phyloP scores from a whole-genome alignment of 371 early-diverging fungal species.

The Actinomortierella wolfii region DNA sequence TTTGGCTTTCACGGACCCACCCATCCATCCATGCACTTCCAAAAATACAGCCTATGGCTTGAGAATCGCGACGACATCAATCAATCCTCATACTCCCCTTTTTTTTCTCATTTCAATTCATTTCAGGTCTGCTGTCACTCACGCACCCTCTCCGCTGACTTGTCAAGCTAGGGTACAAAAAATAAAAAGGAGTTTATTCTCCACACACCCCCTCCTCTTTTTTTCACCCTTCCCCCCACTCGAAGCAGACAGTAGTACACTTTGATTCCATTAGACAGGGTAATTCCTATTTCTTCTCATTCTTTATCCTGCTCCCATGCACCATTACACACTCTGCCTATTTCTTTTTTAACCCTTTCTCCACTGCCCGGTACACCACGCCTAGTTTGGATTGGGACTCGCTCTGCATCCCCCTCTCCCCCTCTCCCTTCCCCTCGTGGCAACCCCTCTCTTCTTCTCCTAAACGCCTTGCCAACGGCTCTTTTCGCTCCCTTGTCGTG shows the following conservation, averaged over 20 bases:
- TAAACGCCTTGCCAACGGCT: not conserved
- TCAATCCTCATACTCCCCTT: not conserved
- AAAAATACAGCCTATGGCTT: too few relatives aligned
- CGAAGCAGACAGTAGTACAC: too few relatives aligned
- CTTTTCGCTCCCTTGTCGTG: not conserved
- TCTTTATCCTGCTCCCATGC: not conserved
- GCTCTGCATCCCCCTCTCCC: not conserved
- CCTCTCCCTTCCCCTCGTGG: not conserved
- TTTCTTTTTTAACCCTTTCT: too few relatives aligned
- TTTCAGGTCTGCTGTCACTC: not conserved
- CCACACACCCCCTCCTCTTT: not conserved
- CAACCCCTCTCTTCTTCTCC: not conserved
- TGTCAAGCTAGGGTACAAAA: not conserved
- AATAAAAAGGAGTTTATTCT: not conserved
- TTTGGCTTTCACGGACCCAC: too few relatives aligned
- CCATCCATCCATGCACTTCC: too few relatives aligned
- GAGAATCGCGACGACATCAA: too few relatives aligned
- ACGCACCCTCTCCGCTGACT: slow-evolving; percentile 2
- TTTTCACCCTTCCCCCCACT: not conserved
- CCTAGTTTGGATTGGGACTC: too few relatives aligned
- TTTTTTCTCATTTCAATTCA: not conserved
- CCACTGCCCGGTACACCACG: too few relatives aligned
- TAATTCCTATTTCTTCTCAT: not conserved
- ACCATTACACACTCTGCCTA: not conserved
- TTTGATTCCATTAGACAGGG: too few relatives aligned